A percentile compares a stretch with the other conserved stretches of the same genome.
These are phyloP conservation scores for Geosiphon pyriformis DNA, from an alignment of 192 early-diverging fungal genomes.

Conservation along the genomic window DNA sequence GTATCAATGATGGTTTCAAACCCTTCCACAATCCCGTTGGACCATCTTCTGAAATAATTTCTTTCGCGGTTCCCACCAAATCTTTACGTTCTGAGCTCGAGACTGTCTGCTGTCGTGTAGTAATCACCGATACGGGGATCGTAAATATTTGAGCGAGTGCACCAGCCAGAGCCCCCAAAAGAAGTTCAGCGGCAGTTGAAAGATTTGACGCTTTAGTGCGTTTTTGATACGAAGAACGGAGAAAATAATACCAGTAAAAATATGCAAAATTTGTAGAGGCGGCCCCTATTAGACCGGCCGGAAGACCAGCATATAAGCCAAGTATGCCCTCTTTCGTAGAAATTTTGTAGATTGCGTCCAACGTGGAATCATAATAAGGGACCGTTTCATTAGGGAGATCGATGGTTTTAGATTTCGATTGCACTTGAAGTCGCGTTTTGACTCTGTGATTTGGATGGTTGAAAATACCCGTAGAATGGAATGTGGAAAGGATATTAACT, in stretches of 20 bases:
- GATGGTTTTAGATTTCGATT: constrained; percentile 54
- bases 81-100: constrained; percentile 55
- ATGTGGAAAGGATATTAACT: background rate
- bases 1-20: constrained; percentile 82
- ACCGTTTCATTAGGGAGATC: constrained; percentile 23
- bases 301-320: constrained; percentile 87
- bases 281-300: constrained; percentile 74
- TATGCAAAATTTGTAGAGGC: constrained; percentile 77
- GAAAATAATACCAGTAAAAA: constrained; percentile 76
- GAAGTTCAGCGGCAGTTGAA: constrained; percentile 81
- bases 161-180: constrained; percentile 86
- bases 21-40: constrained; percentile 83
- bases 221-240: constrained; percentile 59
- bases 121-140: constrained; percentile 89
- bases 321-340: constrained; percentile 71
- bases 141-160: constrained; percentile 84
- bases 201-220: constrained; percentile 42
- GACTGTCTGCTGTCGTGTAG: constrained; percentile 91
- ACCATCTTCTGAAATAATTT: constrained; percentile 78
- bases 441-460: constrained; percentile 45
- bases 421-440: constrained; percentile 97
- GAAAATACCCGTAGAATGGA: background rate
- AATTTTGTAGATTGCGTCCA: constrained; percentile 83
- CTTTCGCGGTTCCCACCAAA: constrained; percentile 58
- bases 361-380: constrained; percentile 53